Base-by-base conservation (phyloP, 1,139 yeast species). In the Diutina sp. region DNA sequence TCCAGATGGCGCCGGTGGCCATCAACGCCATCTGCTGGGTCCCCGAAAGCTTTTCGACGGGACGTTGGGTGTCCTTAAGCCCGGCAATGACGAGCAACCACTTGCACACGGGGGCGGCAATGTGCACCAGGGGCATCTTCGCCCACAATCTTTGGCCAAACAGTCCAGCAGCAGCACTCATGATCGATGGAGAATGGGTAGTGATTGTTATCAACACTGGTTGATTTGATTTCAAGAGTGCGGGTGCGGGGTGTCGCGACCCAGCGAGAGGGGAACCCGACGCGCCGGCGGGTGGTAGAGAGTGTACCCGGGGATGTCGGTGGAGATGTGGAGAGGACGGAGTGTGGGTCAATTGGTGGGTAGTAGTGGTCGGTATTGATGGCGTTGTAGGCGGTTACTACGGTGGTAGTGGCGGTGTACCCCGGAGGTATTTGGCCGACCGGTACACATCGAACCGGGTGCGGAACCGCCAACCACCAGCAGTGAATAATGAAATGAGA, bases 1-100 rank as follows among this genome's bases (percentile, higher is more conserved):
- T 93, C 99, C 99, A 93, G 65, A 93, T 90, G 57, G 82, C 83
- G 58, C 98, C 99, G 1, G 99, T 93, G 55, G 93, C 93, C 64
- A 88, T 79, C 59, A 93, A 77, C 0, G 99, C 96, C 60, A 87
- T 69, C 69, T 89, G 96, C 71, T 93, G 99, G 35, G 97, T 86
- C 58, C 97, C 97, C 55, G 93, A 84, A 57, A 93, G 76, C 65
- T 86, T 86, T 66, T 91, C 97, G 51, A 90, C 96, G 3, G 98
- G 98, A 72, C 98, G 84, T 63, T 82, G 80, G 60, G 87, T 75
- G 70, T 93, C 99, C 66, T 79, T 85, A 59, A 89, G 77, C 57
- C 99, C 98, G 16, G 98, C 98, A 64, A 90, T 65, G 41, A 91
- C 98, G 61, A 93, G 77, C 16, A 89, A 78, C 99, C 99, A 93